Base-by-base conservation (phyloP, 768 basidiomycete species). In the Kwoniella dejecticola region DNA sequence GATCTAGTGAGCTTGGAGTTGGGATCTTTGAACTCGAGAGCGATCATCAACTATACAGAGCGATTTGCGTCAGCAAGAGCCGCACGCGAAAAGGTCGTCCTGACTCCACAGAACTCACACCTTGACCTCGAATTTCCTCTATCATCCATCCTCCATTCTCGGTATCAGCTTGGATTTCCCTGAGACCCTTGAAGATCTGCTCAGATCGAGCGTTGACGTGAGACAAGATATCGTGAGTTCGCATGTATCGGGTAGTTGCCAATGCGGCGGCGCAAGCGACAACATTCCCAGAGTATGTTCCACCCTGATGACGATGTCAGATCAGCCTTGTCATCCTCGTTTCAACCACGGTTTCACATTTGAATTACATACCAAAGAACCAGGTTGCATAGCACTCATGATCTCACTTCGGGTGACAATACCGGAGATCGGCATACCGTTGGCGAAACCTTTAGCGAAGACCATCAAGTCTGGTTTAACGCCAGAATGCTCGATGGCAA, bases 401-500 rank as follows among this genome's bases (percentile, higher is more conserved):
- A 95, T 77, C 57, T 90, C 89, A 78, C 85, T 90, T 48, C 88
- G 66, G 62, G 89, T 88, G 48, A 94, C 84, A 38, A 97, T 85
- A 4, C 86, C 92, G 58, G 90, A 92, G 55, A 98, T 81, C 2
- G 95, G 95, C 85, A 96, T 95, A 3, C 94, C 94, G 77, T 94
- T 77, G 49, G 78, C 76, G 57, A 79, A 72, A 46, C 78, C 89
- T 83, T 98, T 98, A 23, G 95, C 95, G 65, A 90, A 87, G 54
- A 88, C 79, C 81, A 97, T 81, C 48, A 98, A 87, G 72, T 98
- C 95, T 1, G 95, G 94, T 56, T 82, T 83, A 56, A 96, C 89
- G 2, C 87, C 87, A 23, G 63, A 54, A 76, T 92, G 86, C 77
- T 91, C 87, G 56, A 90, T 85, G 49, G 74, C 75, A 52, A 75